Conservation (phyloP, 2,329 filamentous ascomycete species). For the Aureobasidium namibiae region DNA sequence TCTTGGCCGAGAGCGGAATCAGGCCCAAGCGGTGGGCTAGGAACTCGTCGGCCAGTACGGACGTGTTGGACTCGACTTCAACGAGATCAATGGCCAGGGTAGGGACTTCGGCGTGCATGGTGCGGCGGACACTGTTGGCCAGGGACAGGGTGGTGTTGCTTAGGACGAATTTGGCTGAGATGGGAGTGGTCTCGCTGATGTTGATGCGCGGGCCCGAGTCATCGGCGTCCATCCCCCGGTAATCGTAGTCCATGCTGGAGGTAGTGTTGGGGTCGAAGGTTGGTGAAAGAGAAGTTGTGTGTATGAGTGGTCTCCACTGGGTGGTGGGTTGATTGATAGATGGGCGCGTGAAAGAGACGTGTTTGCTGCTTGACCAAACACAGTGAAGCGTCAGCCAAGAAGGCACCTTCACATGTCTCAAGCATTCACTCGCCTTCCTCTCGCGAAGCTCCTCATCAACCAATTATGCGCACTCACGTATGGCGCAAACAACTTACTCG, state of each 20-base stretch:
- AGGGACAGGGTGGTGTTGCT: slow-evolving; percentile 82
- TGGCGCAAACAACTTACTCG: slow-evolving; percentile 16
- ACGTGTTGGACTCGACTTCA: slow-evolving; percentile 85
- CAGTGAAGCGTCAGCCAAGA: slow-evolving; percentile 5
- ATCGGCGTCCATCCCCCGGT: slow-evolving; percentile 30
- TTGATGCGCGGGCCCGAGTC: slow-evolving; percentile 39
- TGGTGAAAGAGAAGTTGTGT: neutral
- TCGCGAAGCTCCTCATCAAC: neutral
- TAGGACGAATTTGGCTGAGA: slow-evolving; percentile 85
- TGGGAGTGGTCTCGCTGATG: slow-evolving; percentile 50
- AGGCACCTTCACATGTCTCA: neutral
- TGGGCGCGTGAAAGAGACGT: neutral
- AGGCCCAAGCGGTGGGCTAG: slow-evolving; percentile 86
- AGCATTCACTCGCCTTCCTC: neutral
- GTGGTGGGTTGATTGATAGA: neutral
- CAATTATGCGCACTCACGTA: slow-evolving; percentile 15
- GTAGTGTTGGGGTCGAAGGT: neutral
- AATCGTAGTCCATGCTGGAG: slow-evolving; percentile 18
- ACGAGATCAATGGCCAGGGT: slow-evolving; percentile 93
- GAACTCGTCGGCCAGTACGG: slow-evolving; percentile 94
- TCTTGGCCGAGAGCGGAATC: slow-evolving; percentile 76
- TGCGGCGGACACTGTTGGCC: slow-evolving; percentile 83
- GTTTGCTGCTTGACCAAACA: slow-evolving; percentile 7
- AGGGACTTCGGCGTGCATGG: slow-evolving; percentile 88
- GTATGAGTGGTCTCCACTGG: too few relatives aligned